phyloP scores from a whole-genome alignment of 2,329 filamentous ascomycete genomes.

The Nectriaceae sp. region DNA sequence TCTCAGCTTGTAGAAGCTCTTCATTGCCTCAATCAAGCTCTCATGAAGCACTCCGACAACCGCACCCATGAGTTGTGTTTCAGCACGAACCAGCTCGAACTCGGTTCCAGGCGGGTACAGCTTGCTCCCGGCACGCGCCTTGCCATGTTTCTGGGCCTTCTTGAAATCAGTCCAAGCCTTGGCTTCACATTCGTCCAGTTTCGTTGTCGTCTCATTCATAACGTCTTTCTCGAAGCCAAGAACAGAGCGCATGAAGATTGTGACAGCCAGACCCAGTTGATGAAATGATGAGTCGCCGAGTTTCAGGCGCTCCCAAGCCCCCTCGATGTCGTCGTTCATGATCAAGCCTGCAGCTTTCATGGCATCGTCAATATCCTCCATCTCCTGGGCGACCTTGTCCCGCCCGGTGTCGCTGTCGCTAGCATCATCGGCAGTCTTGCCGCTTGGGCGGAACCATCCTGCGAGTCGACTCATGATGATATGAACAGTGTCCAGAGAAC shows the following conservation, averaged over 20 bases:
- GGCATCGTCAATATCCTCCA: constrained; percentile 59
- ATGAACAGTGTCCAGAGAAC: neutral
- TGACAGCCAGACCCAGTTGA: constrained; percentile 76
- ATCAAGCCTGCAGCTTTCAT: constrained; percentile 70
- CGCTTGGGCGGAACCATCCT: constrained; percentile 52
- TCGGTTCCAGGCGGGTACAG: constrained; percentile 85
- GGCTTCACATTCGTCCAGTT: constrained; percentile 74
- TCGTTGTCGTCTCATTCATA: constrained; percentile 78
- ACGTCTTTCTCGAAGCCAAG: constrained; percentile 90
- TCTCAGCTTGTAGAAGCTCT: constrained; percentile 88
- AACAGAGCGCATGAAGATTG: constrained; percentile 82
- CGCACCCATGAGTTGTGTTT: constrained; percentile 86
- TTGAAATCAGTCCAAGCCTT: constrained; percentile 76
- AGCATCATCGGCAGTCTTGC: constrained; percentile 35
- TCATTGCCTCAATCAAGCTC: constrained; percentile 86
- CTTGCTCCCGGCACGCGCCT: constrained; percentile 34
- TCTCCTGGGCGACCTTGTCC: constrained; percentile 43
- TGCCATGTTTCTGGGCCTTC: constrained; percentile 67
- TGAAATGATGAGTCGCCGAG: constrained; percentile 85
- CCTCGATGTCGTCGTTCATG: constrained; percentile 88
- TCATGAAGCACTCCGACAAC: constrained; percentile 90
- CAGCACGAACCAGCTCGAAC: constrained; percentile 79
- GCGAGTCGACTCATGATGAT: constrained; percentile 48
- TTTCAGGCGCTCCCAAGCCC: constrained; percentile 72
- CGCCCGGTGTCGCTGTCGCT: constrained; percentile 29